Evolutionary conservation across 1,284 basidiomycete species (phyloP).

Genomic region (Acaromyces ingoldii): DNA sequence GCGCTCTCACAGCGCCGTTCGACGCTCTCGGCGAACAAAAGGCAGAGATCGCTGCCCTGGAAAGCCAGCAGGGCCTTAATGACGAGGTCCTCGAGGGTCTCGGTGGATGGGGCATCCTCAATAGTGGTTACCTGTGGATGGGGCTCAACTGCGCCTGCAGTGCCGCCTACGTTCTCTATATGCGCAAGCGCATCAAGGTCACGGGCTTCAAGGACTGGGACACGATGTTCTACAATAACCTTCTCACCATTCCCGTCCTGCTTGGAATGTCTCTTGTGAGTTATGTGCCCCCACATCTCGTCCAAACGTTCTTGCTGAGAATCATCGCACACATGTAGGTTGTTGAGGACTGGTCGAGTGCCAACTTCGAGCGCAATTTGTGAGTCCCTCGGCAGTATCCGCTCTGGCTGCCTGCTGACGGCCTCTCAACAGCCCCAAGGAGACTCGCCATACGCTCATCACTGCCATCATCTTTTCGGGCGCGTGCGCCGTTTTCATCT

Average conservation of each 20-base stretch:
- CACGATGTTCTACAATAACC: constrained; percentile 99
- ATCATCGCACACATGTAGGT: constrained; percentile 46
- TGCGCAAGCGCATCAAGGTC: constrained; percentile 94
- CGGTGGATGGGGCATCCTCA: constrained; percentile 29
- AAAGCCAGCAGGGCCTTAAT: constrained; percentile 16
- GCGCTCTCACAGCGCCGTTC: constrained; percentile 13
- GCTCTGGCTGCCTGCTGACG: constrained; percentile 7
- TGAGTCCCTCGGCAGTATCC: constrained; percentile 47
- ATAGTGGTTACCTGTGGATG: constrained; percentile 90
- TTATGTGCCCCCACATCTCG: background rate
- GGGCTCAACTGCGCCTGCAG: constrained; percentile 82
- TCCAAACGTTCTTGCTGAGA: background rate
- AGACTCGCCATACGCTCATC: constrained; percentile 73
- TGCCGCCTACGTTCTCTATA: constrained; percentile 87
- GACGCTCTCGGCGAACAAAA: constrained; percentile 30
- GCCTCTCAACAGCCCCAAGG: constrained; percentile 63
- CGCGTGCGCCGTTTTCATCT: constrained; percentile 92
- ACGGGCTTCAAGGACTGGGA: constrained; percentile 99
- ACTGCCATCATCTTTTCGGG: constrained; percentile 91
- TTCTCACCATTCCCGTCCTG: constrained; percentile 88
- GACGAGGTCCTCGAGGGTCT: constrained; percentile 30
- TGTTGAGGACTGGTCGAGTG: constrained; percentile 82
- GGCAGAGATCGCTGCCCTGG: constrained; percentile 18
- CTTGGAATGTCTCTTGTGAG: constrained; percentile 67
- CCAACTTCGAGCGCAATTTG: constrained; percentile 80